Percentiles rank a stretch among this genome's conserved stretches.
Evolutionary conservation across 177 flowering plant genomes (phyloP).

Genomic region (Vitis hybrid): DNA sequence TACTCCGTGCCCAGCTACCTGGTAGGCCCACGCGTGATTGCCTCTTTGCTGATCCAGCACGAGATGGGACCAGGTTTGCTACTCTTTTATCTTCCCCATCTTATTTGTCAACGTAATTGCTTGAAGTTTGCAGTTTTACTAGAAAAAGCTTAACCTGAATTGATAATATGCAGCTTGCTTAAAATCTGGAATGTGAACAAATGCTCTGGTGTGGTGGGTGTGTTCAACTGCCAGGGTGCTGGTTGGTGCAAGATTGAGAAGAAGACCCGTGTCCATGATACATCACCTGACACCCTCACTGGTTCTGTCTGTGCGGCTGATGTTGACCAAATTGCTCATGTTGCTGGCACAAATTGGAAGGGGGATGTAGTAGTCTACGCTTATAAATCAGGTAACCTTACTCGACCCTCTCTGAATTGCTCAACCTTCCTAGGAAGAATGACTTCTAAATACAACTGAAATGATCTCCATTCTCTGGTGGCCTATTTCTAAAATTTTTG

Average conservation of each 20-base stretch:
- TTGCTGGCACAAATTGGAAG: constrained; percentile 69
- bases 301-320: constrained; percentile 60
- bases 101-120: too few species aligned
- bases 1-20: constrained; percentile 83
- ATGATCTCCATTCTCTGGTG: neutral
- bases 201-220: constrained; percentile 85
- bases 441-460: too few species aligned
- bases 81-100: neutral
- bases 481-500: neutral
- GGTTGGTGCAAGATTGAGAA: constrained; percentile 85
- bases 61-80: constrained; percentile 74
- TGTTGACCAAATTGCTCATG: constrained; percentile 54
- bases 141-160: neutral
- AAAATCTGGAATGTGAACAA: constrained; percentile 86
- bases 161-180: constrained; percentile 55
- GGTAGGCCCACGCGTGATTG: constrained; percentile 89
- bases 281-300: constrained; percentile 69
- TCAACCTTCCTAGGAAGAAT: too few species aligned
- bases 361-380: constrained; percentile 64
- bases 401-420: neutral
- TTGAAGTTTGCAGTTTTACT: neutral
- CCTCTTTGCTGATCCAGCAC: constrained; percentile 84
- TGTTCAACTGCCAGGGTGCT: constrained; percentile 98
- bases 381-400: constrained; percentile 49
- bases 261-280: constrained; percentile 80